phyloP scores from a whole-genome alignment of 257 asterid genomes.

The Asclepias syriaca region DNA sequence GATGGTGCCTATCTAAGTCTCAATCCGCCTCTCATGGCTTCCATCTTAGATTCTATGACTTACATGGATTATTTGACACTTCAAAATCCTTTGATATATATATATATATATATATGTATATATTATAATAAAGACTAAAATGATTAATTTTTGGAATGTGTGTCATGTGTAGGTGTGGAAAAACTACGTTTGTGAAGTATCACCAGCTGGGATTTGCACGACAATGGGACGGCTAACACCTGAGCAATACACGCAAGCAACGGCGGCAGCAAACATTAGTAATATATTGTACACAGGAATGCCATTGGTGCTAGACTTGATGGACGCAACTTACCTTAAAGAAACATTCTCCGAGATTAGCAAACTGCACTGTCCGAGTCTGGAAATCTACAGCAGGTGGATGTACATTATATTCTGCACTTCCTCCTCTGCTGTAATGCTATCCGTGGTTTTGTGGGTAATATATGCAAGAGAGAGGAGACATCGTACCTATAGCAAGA shows the following conservation, averaged over 20 bases:
- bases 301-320: slow-evolving; percentile 30
- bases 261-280: slow-evolving; percentile 25
- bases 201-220: slow-evolving; percentile 23
- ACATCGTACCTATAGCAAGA: slow-evolving; percentile 16
- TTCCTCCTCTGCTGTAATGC: slow-evolving; percentile 25
- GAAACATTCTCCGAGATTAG: slow-evolving; percentile 20
- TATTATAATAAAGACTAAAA: neutral
- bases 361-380: slow-evolving; percentile 19
- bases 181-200: slow-evolving; percentile 29
- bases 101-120: too few relatives aligned
- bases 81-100: too few relatives aligned
- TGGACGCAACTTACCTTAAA: slow-evolving; percentile 24
- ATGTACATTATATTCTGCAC: slow-evolving; percentile 23
- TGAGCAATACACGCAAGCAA: slow-evolving; percentile 16
- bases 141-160: neutral
- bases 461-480: slow-evolving; percentile 23
- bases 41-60: too few relatives aligned
- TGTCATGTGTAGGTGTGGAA: slow-evolving; percentile 21
- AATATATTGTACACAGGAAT: slow-evolving; percentile 19
- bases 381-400: slow-evolving; percentile 18
- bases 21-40: too few relatives aligned
- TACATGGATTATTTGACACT: too few relatives aligned
- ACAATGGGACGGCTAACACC: slow-evolving; percentile 38
- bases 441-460: slow-evolving; percentile 32
- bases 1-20: too few relatives aligned